Evolutionary conservation across 345 rosid species (phyloP), one percentile per base, ranked within the genome.

Genomic region (Capsella bursapastoris): DNA sequence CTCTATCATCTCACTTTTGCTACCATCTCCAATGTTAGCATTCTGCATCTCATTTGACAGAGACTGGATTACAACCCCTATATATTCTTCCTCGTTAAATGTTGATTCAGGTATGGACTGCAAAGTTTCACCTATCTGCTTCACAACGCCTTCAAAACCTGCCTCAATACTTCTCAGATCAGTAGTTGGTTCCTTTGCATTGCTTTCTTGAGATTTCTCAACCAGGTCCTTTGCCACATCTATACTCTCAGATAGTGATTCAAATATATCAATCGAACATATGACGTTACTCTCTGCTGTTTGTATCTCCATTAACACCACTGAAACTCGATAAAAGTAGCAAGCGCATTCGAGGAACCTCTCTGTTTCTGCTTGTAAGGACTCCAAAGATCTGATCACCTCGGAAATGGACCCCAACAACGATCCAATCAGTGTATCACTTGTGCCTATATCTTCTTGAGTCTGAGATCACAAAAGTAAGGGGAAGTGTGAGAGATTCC

Each of bases 31-130:
- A 44, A 81, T 72, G 3, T 60, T 73, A 18, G 58, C 89, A 58
- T 82, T 78, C 81, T 80, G 70, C 98, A 89, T 89, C 79, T 93
- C 98, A 47, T 79, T 77, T 18, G 97, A 82, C 79, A 90, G 87
- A 68, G 90, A 70, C 40, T 58, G 77, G 64, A 88, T 77, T 13
- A 85, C 92, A 49, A 80, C 81, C 81, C 83, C 84, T 70, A 83
- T 86, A 78, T 81, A 90, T 18, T 77, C 80, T 44, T 89, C 84
- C 44, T 68, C 84, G 25, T 55, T 81, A 59, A 83, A 84, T 31
- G 86, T 71, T 52, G 89, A 81, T 58, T 83, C 64, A 55, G 98
- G 93, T 71, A 93, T 86, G 70, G 69, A 75, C 77, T 82, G 87
- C 81, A 93, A 57, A 81, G 86, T 84, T 68, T 76, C 82, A 48